These are phyloP conservation scores for Yarrowia porcina DNA, from an alignment of 805 yeast species.

Conservation along the genomic window DNA sequence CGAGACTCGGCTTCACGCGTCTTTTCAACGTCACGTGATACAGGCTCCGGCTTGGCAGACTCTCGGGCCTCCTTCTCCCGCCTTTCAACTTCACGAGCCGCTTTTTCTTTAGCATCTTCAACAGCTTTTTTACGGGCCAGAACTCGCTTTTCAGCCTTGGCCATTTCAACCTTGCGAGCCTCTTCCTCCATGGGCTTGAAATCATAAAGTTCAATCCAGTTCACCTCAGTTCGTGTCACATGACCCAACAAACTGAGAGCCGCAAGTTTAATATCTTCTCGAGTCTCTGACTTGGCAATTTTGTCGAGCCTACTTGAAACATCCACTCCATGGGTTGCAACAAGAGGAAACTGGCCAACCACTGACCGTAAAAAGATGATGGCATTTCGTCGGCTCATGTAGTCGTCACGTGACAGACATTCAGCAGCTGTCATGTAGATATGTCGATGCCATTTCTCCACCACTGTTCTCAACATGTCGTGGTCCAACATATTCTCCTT, in stretches of 20 bases:
- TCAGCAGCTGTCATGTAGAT: slow-evolving; percentile 46
- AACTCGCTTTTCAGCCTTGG: slow-evolving; percentile 33
- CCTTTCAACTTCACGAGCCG: neutral
- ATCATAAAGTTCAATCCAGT: slow-evolving; percentile 35
- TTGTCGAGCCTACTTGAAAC: slow-evolving; percentile 48
- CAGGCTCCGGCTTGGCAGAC: neutral
- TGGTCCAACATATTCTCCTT: slow-evolving; percentile 34
- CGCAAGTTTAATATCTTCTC: slow-evolving; percentile 80
- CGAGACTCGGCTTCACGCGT: neutral
- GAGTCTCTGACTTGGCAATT: slow-evolving; percentile 51
- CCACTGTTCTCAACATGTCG: slow-evolving; percentile 41
- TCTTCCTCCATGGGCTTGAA: slow-evolving; percentile 33
- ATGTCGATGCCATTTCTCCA: slow-evolving; percentile 56
- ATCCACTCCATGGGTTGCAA: slow-evolving; percentile 61
- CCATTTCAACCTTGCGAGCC: slow-evolving; percentile 32
- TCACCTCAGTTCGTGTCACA: slow-evolving; percentile 31
- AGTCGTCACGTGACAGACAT: slow-evolving; percentile 52
- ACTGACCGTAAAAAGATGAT: slow-evolving; percentile 71
- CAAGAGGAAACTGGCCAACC: slow-evolving; percentile 60
- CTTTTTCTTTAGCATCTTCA: neutral
- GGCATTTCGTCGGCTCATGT: slow-evolving; percentile 76
- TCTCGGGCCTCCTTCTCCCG: neutral
- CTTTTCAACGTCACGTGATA: neutral
- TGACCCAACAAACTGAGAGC: slow-evolving; percentile 44
- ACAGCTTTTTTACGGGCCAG: neutral